Percentiles rank a stretch among this genome's conserved stretches.
Evolutionary conservation across 768 basidiomycete species (phyloP).

Genomic region (Leucocoprinus leucothites): DNA sequence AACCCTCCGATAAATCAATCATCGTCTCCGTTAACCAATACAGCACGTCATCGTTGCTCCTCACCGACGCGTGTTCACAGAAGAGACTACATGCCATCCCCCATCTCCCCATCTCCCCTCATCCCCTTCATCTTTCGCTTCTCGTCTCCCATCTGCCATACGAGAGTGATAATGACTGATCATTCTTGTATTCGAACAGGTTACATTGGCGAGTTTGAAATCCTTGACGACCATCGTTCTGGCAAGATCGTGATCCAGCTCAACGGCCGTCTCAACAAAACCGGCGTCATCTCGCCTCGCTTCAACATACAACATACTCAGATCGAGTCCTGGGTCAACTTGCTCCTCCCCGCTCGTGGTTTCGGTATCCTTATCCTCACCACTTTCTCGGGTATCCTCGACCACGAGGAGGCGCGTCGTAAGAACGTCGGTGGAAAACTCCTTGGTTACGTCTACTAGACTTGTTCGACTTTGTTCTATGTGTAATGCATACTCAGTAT

Average conservation of each 20-base stretch:
- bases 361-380: constrained; percentile 98
- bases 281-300: constrained; percentile 98
- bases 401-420: constrained; percentile 98
- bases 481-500: too few relatives aligned
- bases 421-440: constrained; percentile 98
- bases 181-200: constrained; percentile 42
- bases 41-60: constrained; percentile 41
- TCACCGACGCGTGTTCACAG: constrained; percentile 52
- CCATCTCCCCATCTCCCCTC: too few relatives aligned
- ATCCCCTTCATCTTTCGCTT: background rate
- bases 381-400: constrained; percentile 97
- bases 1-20: constrained; percentile 73
- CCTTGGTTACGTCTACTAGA: constrained; percentile 86
- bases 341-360: constrained; percentile 91
- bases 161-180: constrained; percentile 14
- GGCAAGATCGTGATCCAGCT: constrained; percentile 98
- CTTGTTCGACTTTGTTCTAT: too few relatives aligned
- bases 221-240: constrained; percentile 97
- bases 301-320: constrained; percentile 94
- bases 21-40: constrained; percentile 57
- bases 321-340: constrained; percentile 96
- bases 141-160: too few relatives aligned
- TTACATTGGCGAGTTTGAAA: constrained; percentile 98
- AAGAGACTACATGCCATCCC: constrained; percentile 40
- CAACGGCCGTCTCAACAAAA: constrained; percentile 98